Evolutionary conservation across 306 rosid species (phyloP).

Genomic region (Cyclanthera cordifolia): DNA sequence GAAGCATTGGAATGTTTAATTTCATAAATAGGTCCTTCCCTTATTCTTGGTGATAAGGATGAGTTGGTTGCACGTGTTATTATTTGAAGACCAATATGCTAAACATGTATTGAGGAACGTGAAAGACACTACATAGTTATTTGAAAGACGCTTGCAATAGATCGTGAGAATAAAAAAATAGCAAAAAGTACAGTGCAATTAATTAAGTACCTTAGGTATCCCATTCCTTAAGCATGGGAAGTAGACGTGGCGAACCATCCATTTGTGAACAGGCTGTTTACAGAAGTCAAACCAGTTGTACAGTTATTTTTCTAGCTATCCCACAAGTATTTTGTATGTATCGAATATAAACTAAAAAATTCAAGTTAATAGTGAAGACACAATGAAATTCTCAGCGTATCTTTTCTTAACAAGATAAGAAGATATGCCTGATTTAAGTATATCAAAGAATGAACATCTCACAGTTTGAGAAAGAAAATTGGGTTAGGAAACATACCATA

Average conservation of each 20-base stretch:
- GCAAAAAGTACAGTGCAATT: background rate
- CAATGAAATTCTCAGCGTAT: background rate
- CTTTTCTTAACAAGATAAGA: background rate
- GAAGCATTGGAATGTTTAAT: too few species aligned
- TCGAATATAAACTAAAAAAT: too few species aligned
- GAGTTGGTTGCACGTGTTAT: too few species aligned
- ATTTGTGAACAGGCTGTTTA: slow-evolving; percentile 89
- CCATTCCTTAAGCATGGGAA: slow-evolving; percentile 79
- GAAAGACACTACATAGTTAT: background rate
- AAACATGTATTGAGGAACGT: background rate
- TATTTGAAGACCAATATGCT: background rate
- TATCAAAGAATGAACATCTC: background rate
- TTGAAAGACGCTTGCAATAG: background rate
- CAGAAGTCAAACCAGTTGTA: slow-evolving; percentile 18
- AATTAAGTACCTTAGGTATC: slow-evolving; percentile 57
- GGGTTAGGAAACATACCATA: slow-evolving; percentile 43
- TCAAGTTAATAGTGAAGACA: background rate
- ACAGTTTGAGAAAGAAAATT: background rate
- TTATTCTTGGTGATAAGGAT: too few species aligned
- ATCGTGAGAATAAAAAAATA: background rate
- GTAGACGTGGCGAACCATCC: slow-evolving; percentile 95
- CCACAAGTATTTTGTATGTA: background rate
- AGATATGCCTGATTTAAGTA: background rate
- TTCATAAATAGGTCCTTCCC: too few species aligned
- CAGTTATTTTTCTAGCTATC: background rate